Base-by-base conservation (phyloP, 1,139 yeast genomes). In the Sugiyamaella neomexicana region DNA sequence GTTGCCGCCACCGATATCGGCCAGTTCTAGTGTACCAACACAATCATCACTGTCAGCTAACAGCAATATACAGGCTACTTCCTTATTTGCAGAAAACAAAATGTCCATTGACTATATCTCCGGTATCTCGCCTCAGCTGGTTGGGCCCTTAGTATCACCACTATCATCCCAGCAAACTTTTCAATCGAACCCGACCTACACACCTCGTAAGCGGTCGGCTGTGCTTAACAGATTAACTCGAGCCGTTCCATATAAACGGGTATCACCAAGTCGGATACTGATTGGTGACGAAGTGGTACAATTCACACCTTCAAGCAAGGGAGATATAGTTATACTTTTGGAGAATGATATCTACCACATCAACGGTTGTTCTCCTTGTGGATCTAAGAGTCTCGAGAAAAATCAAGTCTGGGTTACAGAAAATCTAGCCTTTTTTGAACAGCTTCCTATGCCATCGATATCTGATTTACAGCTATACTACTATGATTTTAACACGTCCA, bases 381-480 rank as follows among this genome's bases (percentile, higher is more conserved):
- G 47, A 4, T 44, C 16, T 44, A 27, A 44, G n/a, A 44, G 15
- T 12, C 32, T 32, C 3, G 39, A 31, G 13, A 31, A 23, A n/a
- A 32, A 17, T 12, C 39, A 25, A n/a, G 43, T 39, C 9, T 46
- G 50, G 50, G 37, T 46, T 1, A 37, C 43, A 37, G 50, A 46
- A 27, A 27, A 34, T 9, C 20, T 46, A 25, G 25, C 40, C 15
- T 7, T 12, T 25, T 46, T 27, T 16, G 37, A 37, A 12, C 37
- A 37, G n/a, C 36, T 46, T 15, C 43, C 50, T 4, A 23, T 27
- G 3, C 50, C 50, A 10, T 15, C 13, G 10, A 38, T 37, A 5
- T 39, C 16, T 13, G 25, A 36, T 46, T 9, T 46, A 13, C 43
- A 46, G 13, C 37, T 20, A 3, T 13, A 23, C 7, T 46, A 46